Evolutionary conservation across 176 grass and related monocot species (phyloP).

Genomic region (Lolium perenne): DNA sequence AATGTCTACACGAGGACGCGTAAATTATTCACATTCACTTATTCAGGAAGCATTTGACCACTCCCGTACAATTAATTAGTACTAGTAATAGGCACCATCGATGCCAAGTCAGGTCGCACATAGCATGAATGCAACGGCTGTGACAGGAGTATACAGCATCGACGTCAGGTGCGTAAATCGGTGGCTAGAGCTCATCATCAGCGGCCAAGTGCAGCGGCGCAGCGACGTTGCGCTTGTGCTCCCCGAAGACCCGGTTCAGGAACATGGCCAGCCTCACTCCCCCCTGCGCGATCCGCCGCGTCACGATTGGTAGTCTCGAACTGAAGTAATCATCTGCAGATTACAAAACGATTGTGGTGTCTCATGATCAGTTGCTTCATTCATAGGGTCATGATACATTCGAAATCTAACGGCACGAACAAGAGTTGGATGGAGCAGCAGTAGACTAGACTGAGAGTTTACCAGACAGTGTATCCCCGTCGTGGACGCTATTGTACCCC

Average conservation of each 20-base stretch:
- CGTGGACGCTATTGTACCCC: slow-evolving; percentile 57
- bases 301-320: slow-evolving; percentile 70
- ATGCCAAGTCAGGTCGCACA: neutral
- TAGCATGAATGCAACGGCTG: neutral
- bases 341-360: neutral
- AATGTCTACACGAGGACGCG: neutral
- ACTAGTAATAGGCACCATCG: neutral
- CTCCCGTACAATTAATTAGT: neutral
- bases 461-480: slow-evolving; percentile 72
- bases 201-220: neutral
- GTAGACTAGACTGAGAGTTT: neutral
- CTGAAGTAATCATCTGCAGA: slow-evolving; percentile 68
- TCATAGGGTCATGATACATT: neutral
- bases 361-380: neutral
- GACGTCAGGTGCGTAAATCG: neutral
- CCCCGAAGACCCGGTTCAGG: slow-evolving; percentile 73
- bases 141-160: neutral
- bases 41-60: neutral
- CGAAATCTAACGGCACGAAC: neutral
- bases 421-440: neutral
- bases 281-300: slow-evolving; percentile 76
- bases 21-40: neutral
- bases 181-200: slow-evolving; percentile 12
- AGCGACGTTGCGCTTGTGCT: slow-evolving; percentile 41
- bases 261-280: slow-evolving; percentile 87